Base-by-base conservation (phyloP, 2,329 filamentous ascomycete genomes). In the Dactylellina leptospora region DNA sequence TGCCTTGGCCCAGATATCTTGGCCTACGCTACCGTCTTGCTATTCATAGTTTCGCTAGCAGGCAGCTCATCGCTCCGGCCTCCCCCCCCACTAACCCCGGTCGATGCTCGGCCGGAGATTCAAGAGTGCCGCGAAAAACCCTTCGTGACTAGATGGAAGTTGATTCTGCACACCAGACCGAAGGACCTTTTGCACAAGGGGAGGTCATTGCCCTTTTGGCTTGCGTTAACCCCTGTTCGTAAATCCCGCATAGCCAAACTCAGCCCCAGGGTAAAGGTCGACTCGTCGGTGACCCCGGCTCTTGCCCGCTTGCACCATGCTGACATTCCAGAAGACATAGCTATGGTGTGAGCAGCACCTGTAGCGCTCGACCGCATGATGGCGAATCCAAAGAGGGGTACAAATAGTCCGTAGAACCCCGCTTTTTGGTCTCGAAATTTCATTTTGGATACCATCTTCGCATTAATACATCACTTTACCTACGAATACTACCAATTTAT, bases 201-300 rank as follows among this genome's bases (percentile, higher is more conserved):
- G 54, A 53, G 64, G 51, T 71, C 66, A 59, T 58, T 71, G 53
- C 66, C 45, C 58, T 71, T 71, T 71, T 71, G 66, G 66, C 58
- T 59, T 63, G 58, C 66, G 59, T 60, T 71, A 71, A n/a, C 30
- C 66, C 66, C 10, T 63, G 66, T 63, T 16, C 53, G 58, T 71
- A 71, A 71, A 71, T 71, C 66, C 58, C 66, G 66, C 66, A 71
- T 48, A 71, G 66, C 51, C 66, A 71, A 63, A 51, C 66, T 71
- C 66, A 71, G 66, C 66, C 66, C 63, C 66, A 51, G 20, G 51
- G 58, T 42, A 55, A 28, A 22, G 25, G 45, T 13, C 44, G 48
- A 51, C 47, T 58, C 42, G 58, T 71, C 66, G 66, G 66, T 56
- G 42, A 47, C 58, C 66, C 66, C 66, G 66, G 66, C 58, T 71